A percentile compares a stretch with the other conserved stretches of the same genome.
Conservation (phyloP, 108 stramenopile genomes). For the Mediolabrus comicus region DNA sequence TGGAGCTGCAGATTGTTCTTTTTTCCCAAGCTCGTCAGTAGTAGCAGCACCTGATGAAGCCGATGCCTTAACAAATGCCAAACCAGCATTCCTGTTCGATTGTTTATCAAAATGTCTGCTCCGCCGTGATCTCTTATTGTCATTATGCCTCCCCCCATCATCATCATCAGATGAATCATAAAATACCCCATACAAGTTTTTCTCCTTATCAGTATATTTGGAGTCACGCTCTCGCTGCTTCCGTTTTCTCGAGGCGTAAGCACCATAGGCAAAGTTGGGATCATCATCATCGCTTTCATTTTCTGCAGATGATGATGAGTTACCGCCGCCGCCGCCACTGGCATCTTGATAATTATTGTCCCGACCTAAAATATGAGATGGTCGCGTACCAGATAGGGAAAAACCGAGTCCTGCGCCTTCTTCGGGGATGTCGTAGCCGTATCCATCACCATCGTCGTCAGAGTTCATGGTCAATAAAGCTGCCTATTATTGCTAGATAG, state of each 20-base stretch:
- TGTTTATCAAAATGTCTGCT: slow-evolving; percentile 21
- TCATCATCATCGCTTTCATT: slow-evolving; percentile 15
- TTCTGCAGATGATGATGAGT: neutral
- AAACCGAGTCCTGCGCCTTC: slow-evolving; percentile 9
- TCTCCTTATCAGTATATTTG: slow-evolving; percentile 21
- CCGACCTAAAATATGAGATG: neutral
- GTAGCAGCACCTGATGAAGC: slow-evolving; percentile 8
- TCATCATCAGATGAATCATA: slow-evolving; percentile 30
- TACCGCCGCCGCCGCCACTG: neutral
- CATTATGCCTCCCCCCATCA: neutral
- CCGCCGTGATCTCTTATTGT: slow-evolving; percentile 5
- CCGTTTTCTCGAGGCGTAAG: slow-evolving; percentile 9
- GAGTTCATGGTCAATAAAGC: slow-evolving; percentile 9
- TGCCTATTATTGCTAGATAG: too few species aligned
- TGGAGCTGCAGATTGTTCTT: neutral
- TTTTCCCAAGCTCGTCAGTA: neutral
- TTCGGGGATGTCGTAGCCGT: slow-evolving; percentile 31
- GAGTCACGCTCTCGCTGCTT: slow-evolving; percentile 7
- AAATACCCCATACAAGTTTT: slow-evolving; percentile 37
- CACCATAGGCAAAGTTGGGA: slow-evolving; percentile 30
- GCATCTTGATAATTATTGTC: neutral
- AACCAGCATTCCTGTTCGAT: slow-evolving; percentile 29
- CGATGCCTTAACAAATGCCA: slow-evolving; percentile 50
- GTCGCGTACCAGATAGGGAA: neutral
- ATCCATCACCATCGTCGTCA: slow-evolving; percentile 3